Evolutionary conservation across 2,329 filamentous ascomycete genomes (phyloP).

Genomic region (Penicillium brasilianum): DNA sequence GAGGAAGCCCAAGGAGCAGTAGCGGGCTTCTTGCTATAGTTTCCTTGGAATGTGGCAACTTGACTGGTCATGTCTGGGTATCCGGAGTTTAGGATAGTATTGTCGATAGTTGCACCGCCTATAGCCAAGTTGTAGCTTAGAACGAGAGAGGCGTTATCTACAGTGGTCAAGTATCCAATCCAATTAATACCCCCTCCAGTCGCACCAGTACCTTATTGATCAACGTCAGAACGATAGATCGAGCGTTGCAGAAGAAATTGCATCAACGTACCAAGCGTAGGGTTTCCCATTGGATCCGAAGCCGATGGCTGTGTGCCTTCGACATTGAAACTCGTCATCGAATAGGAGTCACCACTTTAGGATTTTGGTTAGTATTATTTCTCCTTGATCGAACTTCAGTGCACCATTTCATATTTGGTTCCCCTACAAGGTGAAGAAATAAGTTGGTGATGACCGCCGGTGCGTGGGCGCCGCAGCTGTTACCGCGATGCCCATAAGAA

Average conservation of each 20-base stretch:
- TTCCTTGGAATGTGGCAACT: slow-evolving; percentile 51
- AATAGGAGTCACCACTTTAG: slow-evolving; percentile 63
- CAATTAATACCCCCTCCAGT: slow-evolving; percentile 59
- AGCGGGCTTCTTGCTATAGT: slow-evolving; percentile 42
- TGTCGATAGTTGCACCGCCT: slow-evolving; percentile 61
- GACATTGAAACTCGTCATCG: slow-evolving; percentile 63
- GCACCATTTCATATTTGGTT: not conserved
- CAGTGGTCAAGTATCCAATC: slow-evolving; percentile 56
- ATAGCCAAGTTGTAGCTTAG: slow-evolving; percentile 61
- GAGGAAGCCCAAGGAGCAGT: slow-evolving; percentile 34
- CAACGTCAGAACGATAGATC: not conserved
- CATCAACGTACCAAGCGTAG: slow-evolving; percentile 40
- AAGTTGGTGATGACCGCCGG: slow-evolving; percentile 27
- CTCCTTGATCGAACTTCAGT: not conserved
- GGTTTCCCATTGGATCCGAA: slow-evolving; percentile 66
- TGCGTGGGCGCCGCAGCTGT: slow-evolving; percentile 26
- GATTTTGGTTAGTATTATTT: not conserved
- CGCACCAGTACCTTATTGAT: slow-evolving; percentile 53
- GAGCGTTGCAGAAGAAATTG: slow-evolving; percentile 35
- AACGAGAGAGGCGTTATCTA: slow-evolving; percentile 54
- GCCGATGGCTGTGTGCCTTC: slow-evolving; percentile 57
- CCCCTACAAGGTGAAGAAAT: slow-evolving; percentile 51
- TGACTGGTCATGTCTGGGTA: slow-evolving; percentile 56
- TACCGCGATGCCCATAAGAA: slow-evolving; percentile 20
- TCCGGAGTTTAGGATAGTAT: slow-evolving; percentile 58